phyloP scores from a whole-genome alignment of 345 rosid genomes.

The Pseudoturritis turrita region DNA sequence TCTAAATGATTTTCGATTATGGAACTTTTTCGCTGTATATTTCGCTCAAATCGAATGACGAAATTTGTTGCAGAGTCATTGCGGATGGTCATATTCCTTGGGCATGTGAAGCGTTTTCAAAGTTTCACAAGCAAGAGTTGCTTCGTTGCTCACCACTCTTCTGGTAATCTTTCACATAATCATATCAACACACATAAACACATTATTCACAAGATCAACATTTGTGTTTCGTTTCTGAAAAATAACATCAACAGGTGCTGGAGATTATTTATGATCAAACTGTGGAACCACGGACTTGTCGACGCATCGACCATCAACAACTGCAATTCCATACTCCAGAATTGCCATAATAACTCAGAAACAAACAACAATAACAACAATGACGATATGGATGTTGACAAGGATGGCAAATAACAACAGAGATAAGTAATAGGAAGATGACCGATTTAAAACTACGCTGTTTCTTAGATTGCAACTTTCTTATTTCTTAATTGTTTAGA shows the following conservation, averaged over 20 bases:
- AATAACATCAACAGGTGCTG: conserved; percentile 51
- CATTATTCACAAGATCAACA: background rate
- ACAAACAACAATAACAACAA: background rate
- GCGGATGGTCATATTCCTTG: conserved; percentile 90
- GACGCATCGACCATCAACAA: conserved; percentile 64
- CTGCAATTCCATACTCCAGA: conserved; percentile 53
- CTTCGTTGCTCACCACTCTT: conserved; percentile 41
- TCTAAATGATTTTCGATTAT: background rate
- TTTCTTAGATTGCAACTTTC: background rate
- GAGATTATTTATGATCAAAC: conserved; percentile 73
- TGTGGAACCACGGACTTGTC: conserved; percentile 77
- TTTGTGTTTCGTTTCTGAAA: background rate
- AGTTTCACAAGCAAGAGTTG: conserved; percentile 54
- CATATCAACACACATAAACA: background rate
- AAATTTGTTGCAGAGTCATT: conserved; percentile 47
- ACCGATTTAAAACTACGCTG: background rate
- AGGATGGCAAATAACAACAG: background rate
- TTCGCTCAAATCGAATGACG: background rate
- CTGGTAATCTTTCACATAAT: conserved; percentile 38
- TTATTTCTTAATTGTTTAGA: background rate
- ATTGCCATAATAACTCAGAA: background rate
- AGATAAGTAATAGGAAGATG: background rate
- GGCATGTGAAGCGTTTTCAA: conserved; percentile 90
- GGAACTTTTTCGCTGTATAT: background rate
- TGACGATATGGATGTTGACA: background rate